Evolutionary conservation across 768 basidiomycete species (phyloP).

Genomic region (Roridomyces roridus): DNA sequence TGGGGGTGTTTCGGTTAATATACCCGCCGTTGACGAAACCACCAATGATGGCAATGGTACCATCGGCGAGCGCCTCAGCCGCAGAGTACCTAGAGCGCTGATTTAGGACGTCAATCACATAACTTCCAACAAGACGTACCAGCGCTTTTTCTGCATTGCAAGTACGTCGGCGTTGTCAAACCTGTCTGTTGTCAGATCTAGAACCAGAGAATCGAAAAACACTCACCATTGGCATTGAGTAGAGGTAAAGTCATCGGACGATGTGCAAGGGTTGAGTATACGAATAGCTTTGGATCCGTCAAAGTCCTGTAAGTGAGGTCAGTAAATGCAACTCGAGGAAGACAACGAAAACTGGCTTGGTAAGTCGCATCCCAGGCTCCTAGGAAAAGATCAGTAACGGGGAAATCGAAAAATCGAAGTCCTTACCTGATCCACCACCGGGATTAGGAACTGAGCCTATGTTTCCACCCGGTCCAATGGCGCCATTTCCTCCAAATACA

Average conservation of each 20-base stretch:
- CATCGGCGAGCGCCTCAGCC: constrained; percentile 74
- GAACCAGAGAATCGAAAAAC: constrained; percentile 76
- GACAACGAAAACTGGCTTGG: too few relatives aligned
- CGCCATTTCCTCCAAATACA: constrained; percentile 79
- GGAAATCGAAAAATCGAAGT: too few relatives aligned
- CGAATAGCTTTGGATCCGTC: constrained; percentile 63
- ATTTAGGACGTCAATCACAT: too few relatives aligned
- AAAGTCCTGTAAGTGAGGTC: constrained; percentile 81
- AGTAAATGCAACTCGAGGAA: too few relatives aligned
- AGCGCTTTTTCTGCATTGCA: constrained; percentile 71
- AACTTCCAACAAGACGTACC: constrained; percentile 36
- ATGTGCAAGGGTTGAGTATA: constrained; percentile 76
- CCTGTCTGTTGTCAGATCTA: neutral
- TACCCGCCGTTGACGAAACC: constrained; percentile 79
- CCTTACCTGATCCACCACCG: too few relatives aligned
- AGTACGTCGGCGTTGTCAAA: constrained; percentile 47
- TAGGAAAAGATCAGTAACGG: constrained; percentile 48
- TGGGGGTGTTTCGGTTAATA: constrained; percentile 77
- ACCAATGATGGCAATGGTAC: constrained; percentile 80
- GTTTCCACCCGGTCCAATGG: constrained; percentile 71
- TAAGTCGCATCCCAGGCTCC: constrained; percentile 67
- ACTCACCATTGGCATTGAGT: constrained; percentile 62
- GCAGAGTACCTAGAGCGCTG: constrained; percentile 56
- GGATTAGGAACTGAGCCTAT: constrained; percentile 57
- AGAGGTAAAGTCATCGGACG: constrained; percentile 51